Evolutionary conservation across 371 early-diverging fungal genomes (phyloP).

Genomic region (Mortierella sp.): DNA sequence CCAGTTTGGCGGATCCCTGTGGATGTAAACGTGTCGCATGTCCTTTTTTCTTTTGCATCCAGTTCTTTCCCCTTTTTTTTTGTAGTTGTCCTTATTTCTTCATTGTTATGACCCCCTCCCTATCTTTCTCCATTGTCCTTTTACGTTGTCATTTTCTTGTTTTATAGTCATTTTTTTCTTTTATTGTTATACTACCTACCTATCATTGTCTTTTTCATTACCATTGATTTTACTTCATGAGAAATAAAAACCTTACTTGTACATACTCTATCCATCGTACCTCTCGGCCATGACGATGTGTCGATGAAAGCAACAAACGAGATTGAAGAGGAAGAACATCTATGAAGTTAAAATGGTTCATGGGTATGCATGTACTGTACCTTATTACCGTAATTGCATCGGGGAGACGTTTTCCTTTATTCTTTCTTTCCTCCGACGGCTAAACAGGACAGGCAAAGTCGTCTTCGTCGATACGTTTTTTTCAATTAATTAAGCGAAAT

Average conservation of each 20-base stretch:
- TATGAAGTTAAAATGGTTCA: neutral
- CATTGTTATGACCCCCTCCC: neutral
- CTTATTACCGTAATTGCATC: too few relatives aligned
- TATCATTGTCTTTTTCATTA: neutral
- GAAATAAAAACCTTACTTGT: neutral
- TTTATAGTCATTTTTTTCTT: neutral
- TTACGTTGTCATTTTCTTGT: neutral
- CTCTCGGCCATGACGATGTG: too few relatives aligned
- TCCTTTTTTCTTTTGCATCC: neutral
- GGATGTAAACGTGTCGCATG: conserved; percentile 23
- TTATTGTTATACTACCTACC: neutral
- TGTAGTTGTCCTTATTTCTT: neutral
- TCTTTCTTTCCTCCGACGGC: too few relatives aligned
- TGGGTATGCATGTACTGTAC: too few relatives aligned
- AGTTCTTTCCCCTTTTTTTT: neutral
- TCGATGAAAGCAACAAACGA: too few relatives aligned
- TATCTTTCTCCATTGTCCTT: too few relatives aligned
- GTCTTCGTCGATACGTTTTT: too few relatives aligned
- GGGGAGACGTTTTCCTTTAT: too few relatives aligned
- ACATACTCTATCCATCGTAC: neutral
- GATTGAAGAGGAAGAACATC: too few relatives aligned
- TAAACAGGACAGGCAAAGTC: too few relatives aligned
- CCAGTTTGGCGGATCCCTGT: conserved; percentile 38
- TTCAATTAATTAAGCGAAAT: too few relatives aligned
- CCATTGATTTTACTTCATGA: neutral